A percentile compares a stretch with the other conserved stretches of the same genome.
Evolutionary conservation across 169 alveolate species (phyloP).

Genomic region (Theileria orientalis): DNA sequence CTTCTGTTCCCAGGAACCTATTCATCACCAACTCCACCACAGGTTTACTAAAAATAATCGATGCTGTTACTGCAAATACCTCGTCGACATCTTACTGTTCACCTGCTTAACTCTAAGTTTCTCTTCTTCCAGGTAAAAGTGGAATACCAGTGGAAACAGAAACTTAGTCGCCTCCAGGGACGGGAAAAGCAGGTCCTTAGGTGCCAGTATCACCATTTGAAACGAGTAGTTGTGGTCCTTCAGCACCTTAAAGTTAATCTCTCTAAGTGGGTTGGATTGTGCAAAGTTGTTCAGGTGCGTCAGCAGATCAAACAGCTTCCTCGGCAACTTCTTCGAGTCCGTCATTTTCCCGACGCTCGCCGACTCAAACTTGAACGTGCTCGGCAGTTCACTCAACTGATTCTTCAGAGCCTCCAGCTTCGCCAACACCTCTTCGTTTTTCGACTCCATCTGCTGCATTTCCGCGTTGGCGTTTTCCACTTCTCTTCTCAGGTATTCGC

Average conservation of each 20-base stretch:
- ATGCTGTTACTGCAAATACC: not conserved
- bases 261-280: slow-evolving; percentile 35
- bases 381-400: slow-evolving; percentile 29
- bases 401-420: slow-evolving; percentile 25
- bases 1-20: slow-evolving; percentile 13
- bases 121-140: not conserved
- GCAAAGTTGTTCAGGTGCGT: slow-evolving; percentile 20
- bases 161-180: slow-evolving; percentile 16
- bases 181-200: slow-evolving; percentile 49
- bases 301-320: slow-evolving; percentile 12
- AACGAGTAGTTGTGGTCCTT: slow-evolving; percentile 44
- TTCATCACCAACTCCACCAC: slow-evolving; percentile 13
- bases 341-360: slow-evolving; percentile 21
- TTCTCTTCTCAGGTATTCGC: slow-evolving; percentile 41
- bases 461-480: slow-evolving; percentile 36
- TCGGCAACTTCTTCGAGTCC: slow-evolving; percentile 46
- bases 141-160: slow-evolving; percentile 28
- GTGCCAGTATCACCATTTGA: slow-evolving; percentile 35
- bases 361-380: not conserved
- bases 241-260: slow-evolving; percentile 30
- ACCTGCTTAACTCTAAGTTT: not conserved
- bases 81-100: not conserved
- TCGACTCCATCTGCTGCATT: slow-evolving; percentile 2
- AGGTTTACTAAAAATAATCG: not conserved
- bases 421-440: slow-evolving; percentile 4